Base-by-base conservation (phyloP, 805 yeast species). In the Starmerella ratchasimensis region DNA sequence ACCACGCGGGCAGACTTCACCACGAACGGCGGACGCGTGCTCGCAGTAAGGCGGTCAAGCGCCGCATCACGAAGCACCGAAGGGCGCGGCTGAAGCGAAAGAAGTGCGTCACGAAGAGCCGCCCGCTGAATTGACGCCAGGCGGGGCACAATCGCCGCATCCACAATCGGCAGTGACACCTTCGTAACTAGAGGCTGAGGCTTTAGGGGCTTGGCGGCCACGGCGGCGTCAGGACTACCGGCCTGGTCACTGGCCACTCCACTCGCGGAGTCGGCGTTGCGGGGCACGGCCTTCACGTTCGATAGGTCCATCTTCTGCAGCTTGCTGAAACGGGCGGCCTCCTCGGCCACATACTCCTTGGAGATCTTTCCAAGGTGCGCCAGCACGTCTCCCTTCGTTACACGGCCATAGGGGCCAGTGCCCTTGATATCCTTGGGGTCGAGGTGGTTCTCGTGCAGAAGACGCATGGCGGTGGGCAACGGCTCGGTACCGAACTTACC, bases 341-440 rank as follows among this genome's bases (percentile, higher is more conserved):
- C 65, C 16, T 61, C 56, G 15, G 59, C 50, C 18, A 74, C 73
- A 5, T 76, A 60, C 7, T 70, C 74, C 27, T 62, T 50, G 9
- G 81, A 59, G 37, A 86, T 79, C 43, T 69, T 59, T 21, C 97
- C 96, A 36, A 86, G 53, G 54, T 72, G 74, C 0, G 93, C 90
- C 47, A 86, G 66, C 1, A 86, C 88, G 57, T 88, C 98, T 45
- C 97, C 97, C 61, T 80, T 81, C 46, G 88, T 66, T 28, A 88
- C 56, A 52, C 94, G 70, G 8, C 97, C 97, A 39, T 75, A 69
- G 21, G 93, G 93, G 16, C 97, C 98, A 1, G 93, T 68, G 6
- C 95, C 93, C 28, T 71, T 63, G 50, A 88, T 81, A 7, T 63
- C 51, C 16, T 80, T 44, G 2, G 94, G 60, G 1, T 88, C 69